Percentiles rank a stretch among this genome's conserved stretches.
phyloP scores from a whole-genome alignment of 1,139 yeast species.

The Candida sanyaensis region DNA sequence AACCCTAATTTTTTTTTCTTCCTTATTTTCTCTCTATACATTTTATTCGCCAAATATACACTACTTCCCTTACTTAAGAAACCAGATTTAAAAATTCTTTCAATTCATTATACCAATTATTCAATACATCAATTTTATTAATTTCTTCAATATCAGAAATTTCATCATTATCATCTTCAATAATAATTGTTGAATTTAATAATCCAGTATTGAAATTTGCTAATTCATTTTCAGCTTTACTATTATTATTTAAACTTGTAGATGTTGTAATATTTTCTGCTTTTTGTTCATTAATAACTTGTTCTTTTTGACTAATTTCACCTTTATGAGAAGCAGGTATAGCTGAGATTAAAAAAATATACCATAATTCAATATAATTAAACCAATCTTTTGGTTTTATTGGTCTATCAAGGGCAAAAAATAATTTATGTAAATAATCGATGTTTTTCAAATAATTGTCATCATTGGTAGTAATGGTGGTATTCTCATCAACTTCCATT shows the following conservation, averaged over 20 bases:
- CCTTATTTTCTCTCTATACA: too few relatives aligned
- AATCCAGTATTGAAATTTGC: slow-evolving; percentile 15
- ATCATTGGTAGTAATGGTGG: background rate
- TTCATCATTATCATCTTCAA: slow-evolving; percentile 6
- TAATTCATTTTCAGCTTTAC: slow-evolving; percentile 9
- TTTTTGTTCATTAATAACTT: slow-evolving; percentile 36
- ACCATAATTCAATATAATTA: slow-evolving; percentile 38
- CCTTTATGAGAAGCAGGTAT: slow-evolving; percentile 30
- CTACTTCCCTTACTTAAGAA: background rate
- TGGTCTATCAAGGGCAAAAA: slow-evolving; percentile 23
- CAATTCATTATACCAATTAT: slow-evolving; percentile 2
- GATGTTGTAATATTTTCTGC: slow-evolving; percentile 20
- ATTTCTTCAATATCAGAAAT: slow-evolving; percentile 6
- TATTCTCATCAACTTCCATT: slow-evolving; percentile 15
- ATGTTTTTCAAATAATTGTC: background rate
- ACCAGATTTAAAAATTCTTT: slow-evolving; percentile 1
- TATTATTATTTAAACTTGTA: background rate
- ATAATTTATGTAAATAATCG: slow-evolving; percentile 13
- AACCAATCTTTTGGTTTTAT: slow-evolving; percentile 20
- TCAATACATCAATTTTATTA: slow-evolving; percentile 4
- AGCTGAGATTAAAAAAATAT: slow-evolving; percentile 26
- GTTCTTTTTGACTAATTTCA: slow-evolving; percentile 42
- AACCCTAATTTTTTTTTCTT: background rate
- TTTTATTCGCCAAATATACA: background rate
- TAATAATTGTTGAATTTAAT: slow-evolving; percentile 11